Base-by-base conservation (phyloP, 345 rosid genomes). In the Toxicodendron radicans region DNA sequence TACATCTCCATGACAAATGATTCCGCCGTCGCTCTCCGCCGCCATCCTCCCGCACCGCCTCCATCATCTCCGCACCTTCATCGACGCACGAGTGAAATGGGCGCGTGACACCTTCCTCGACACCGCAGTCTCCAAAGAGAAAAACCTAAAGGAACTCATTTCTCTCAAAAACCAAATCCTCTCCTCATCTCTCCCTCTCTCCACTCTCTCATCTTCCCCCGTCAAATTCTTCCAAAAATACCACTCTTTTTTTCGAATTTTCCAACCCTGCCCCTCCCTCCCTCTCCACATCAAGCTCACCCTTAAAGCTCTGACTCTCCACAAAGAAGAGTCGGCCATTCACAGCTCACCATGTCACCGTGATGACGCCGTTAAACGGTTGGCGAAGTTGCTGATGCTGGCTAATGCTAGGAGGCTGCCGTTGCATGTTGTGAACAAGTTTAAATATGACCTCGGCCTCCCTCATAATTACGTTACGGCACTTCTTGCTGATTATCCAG, bases 371-470 rank as follows among this genome's bases (percentile, higher is more conserved):
- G 81, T 84, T 32, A 68, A 77, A 58, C 80, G 93, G 64, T 76
- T 94, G 17, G 82, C 90, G 10, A 94, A 86, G 83, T 59, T 94
- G 52, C 66, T 94, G 79, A 87, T 94, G 97, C 85, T 92, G 20
- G 73, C 92, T 0, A 70, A 84, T 66, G 78, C 79, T 2, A 59
- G 59, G 18, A 80, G 70, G 65, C 74, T 92, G 80, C 98, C 98
- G 32, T 72, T 94, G 10, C 35, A 67, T 59, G 16, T 87, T 17
- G 45, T 94, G n/a, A 86, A 89, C 73, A 78, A 76, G 70, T 87
- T 94, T 79, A 80, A 77, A 64, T 87, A 84, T 52, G 98, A 94
- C 80, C 75, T 94, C 43, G 98, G 97, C 21, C 86, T 94, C 78
- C 93, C 97, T 59, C 79, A 76, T 58, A 75, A 89, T 83, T 92